Conservation (phyloP, 2,329 filamentous ascomycete genomes). For the Fusarium torreyae region DNA sequence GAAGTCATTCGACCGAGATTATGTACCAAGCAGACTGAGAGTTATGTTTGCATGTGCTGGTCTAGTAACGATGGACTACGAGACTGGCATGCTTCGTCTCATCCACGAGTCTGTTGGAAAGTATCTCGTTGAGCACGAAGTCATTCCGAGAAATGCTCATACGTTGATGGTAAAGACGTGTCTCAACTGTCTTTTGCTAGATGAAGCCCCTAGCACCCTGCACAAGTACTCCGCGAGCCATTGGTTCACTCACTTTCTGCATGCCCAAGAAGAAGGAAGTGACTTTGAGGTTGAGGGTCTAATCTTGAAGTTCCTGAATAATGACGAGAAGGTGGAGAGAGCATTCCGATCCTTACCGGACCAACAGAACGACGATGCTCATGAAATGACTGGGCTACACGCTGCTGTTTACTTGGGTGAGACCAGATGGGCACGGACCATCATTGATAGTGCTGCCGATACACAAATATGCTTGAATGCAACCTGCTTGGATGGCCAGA, state of each 20-base stretch:
- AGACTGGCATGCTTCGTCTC: neutral
- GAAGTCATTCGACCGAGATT: neutral
- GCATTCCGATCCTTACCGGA: neutral
- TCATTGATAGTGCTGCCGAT: neutral
- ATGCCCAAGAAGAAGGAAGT: neutral
- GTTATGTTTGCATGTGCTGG: neutral
- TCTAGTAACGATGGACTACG: neutral
- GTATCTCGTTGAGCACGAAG: neutral
- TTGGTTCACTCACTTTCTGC: neutral
- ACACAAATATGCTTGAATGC: neutral
- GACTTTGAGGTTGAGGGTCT: neutral
- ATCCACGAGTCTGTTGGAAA: neutral
- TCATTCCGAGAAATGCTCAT: neutral
- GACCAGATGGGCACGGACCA: neutral
- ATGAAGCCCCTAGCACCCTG: neutral
- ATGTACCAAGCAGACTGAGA: neutral
- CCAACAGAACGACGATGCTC: neutral
- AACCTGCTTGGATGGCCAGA: neutral
- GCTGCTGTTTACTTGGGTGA: neutral
- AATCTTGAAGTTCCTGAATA: neutral
- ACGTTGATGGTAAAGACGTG: neutral
- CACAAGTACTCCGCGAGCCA: neutral
- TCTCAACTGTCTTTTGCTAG: neutral
- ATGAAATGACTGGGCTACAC: neutral
- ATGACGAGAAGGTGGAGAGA: neutral